These are phyloP conservation scores for Cairneyella variabilis DNA, from an alignment of 495 filamentous ascomycete species.

Conservation along the genomic window DNA sequence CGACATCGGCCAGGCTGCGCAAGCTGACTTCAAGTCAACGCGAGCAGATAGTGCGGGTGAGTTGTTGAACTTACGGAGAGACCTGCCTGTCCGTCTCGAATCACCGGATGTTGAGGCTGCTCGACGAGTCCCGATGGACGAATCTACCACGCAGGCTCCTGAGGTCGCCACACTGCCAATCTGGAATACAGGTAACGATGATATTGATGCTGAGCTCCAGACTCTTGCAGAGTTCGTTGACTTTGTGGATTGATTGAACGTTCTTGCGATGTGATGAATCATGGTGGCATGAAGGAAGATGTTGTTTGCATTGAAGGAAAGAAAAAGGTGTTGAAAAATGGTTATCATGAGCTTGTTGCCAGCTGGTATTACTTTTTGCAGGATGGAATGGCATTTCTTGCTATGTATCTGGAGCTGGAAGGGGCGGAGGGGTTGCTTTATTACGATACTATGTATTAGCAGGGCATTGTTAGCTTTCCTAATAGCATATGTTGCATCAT, in stretches of 20 bases:
- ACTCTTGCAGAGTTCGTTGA: slow-evolving; percentile 45
- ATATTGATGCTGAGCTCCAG: slow-evolving; percentile 44
- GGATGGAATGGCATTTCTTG: too few species aligned
- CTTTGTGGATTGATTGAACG: slow-evolving; percentile 41
- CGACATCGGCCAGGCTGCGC: slow-evolving; percentile 20
- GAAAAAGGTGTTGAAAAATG: too few species aligned
- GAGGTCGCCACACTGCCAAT: slow-evolving; percentile 33
- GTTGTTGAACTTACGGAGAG: slow-evolving; percentile 9
- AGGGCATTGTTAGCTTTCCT: too few species aligned
- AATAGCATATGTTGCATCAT: too few species aligned
- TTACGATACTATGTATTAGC: too few species aligned
- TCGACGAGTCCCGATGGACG: slow-evolving; percentile 10
- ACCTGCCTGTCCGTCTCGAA: slow-evolving; percentile 6
- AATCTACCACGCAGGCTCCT: not conserved
- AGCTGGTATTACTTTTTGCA: too few species aligned
- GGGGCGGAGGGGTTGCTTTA: too few species aligned
- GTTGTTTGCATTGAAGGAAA: too few species aligned
- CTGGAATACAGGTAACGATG: slow-evolving; percentile 42
- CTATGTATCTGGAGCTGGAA: too few species aligned
- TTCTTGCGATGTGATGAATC: too few species aligned
- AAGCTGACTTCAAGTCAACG: not conserved
- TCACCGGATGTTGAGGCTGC: slow-evolving; percentile 6
- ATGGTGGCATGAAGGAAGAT: too few species aligned
- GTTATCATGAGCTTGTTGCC: too few species aligned
- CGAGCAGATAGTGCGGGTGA: not conserved